phyloP scores from a whole-genome alignment of 108 stramenopile species.

The Cyclotella distinguenda region DNA sequence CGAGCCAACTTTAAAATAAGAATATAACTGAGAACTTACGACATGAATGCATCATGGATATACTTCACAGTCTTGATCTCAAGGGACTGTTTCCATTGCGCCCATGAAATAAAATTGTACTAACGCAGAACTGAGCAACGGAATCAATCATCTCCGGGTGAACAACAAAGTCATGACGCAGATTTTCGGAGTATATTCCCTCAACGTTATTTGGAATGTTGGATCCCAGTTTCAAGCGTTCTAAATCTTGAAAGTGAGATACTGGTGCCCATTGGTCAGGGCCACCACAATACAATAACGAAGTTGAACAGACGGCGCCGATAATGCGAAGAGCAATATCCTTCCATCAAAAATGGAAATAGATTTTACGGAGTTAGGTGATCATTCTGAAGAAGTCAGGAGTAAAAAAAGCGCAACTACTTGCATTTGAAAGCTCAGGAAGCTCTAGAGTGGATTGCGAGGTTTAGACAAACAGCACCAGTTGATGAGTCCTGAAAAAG shows the following conservation, averaged over 20 bases:
- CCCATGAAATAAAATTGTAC: too few species aligned
- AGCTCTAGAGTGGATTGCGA: too few species aligned
- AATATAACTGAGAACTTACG: too few species aligned
- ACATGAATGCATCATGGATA: too few species aligned
- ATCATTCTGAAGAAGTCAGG: neutral
- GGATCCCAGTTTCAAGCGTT: conserved; percentile 19
- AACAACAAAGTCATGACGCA: conserved; percentile 58
- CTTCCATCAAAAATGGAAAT: conserved; percentile 13
- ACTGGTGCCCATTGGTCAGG: conserved; percentile 77
- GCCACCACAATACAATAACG: conserved; percentile 57
- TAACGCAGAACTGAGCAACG: conserved; percentile 52
- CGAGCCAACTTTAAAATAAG: too few species aligned
- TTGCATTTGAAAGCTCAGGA: conserved; percentile 60
- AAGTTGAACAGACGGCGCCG: conserved; percentile 42
- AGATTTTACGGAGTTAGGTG: neutral
- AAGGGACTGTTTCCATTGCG: too few species aligned
- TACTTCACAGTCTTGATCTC: too few species aligned
- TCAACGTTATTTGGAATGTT: conserved; percentile 39
- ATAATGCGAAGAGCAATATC: conserved; percentile 44
- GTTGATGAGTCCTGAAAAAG: neutral
- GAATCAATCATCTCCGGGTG: conserved; percentile 40
- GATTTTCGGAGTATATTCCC: conserved; percentile 25
- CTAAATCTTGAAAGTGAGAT: conserved; percentile 52
- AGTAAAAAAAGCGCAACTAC: conserved; percentile 11
- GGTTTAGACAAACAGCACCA: neutral